Evolutionary conservation across 352 stramenopile genomes (phyloP), one percentile per base, ranked within the genome.

Genomic region (Globisporangium cylindrosporum): DNA sequence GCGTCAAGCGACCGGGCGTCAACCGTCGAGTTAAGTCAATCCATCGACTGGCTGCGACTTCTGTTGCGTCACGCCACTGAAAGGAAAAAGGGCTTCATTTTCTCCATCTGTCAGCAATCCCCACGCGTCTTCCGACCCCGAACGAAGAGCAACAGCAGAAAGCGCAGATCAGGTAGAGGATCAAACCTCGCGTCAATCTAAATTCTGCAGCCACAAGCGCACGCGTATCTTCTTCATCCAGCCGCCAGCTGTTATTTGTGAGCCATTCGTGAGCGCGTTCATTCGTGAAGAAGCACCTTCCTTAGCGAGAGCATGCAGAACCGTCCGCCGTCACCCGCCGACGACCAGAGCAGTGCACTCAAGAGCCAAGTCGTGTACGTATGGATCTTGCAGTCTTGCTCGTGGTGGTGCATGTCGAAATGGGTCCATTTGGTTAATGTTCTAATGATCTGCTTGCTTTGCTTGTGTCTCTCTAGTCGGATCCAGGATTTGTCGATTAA

Each of bases 401-500:
- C 7, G 41, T 49, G 41, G 14, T 20, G 5, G 18, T 22, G 7
- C 15, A 24, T 10, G 7, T 4, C 43, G 6, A 51, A 8, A 24
- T 51, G 43, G 18, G 18, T 51, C 43, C 43, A 51, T 51, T 51
- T 54, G 36, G 20, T 27, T 66, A 43, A 57, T 54, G 22, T 15
- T 58, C 27, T 64, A 20, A 46, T 46, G 38, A 14, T 61, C 0
- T 59, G 22, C 0, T 22, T 57, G n/a, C 27, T 12, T 22, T 61
- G 18, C 12, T 15, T 32, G 10, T 41, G 4, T 63, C 20, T 36
- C 22, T 55, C 38, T 41, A 72, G 66, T n/a, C 64, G 68, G 49
- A 72, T 84, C 24, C 78, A 86, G 64, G 72, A 79, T 59, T 64
- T 86, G 49, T 79, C 74, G 32, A 69, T 84, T 29, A 64, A 64